phyloP scores from a whole-genome alignment of 2,329 filamentous ascomycete genomes.

The Zelopaecilomyces penicillatus region DNA sequence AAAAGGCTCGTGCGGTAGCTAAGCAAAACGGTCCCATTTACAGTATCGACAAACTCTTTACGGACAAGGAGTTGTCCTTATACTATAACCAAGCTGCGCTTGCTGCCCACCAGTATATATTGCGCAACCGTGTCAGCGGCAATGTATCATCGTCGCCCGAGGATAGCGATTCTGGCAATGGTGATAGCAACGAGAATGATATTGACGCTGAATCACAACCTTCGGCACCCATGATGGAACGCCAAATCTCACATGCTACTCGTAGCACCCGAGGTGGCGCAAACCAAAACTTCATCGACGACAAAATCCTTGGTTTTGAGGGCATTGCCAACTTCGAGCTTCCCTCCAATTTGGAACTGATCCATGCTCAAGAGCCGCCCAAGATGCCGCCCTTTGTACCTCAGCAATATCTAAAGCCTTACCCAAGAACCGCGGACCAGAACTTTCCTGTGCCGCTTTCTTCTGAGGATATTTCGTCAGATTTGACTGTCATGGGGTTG shows the following conservation, averaged over 20 bases:
- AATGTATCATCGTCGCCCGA: conserved; percentile 41
- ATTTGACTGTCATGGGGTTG: conserved; percentile 50
- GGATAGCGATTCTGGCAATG: conserved; percentile 45
- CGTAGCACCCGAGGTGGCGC: conserved; percentile 50
- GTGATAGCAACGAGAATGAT: conserved; percentile 41
- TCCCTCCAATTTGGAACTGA: conserved; percentile 48
- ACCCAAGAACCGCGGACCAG: conserved; percentile 44
- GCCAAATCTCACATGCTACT: conserved; percentile 55
- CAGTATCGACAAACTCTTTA: conserved; percentile 62
- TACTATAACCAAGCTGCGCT: conserved; percentile 56
- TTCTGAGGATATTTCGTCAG: conserved; percentile 44
- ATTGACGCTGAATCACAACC: conserved; percentile 38
- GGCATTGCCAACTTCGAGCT: conserved; percentile 52
- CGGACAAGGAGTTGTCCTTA: conserved; percentile 59
- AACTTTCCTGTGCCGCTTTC: conserved; percentile 46
- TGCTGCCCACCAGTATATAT: conserved; percentile 53
- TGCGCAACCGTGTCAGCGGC: conserved; percentile 48
- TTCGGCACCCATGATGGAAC: conserved; percentile 51
- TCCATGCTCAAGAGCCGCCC: conserved; percentile 45
- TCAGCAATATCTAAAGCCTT: conserved; percentile 51
- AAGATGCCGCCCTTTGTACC: conserved; percentile 51
- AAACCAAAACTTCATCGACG: conserved; percentile 47
- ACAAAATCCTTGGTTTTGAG: conserved; percentile 51
- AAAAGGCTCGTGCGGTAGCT: conserved; percentile 44
- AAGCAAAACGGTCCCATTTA: conserved; percentile 53